These are phyloP conservation scores for Lolium multiflorum DNA, from an alignment of 176 grass and related monocot species.

Conservation along the genomic window DNA sequence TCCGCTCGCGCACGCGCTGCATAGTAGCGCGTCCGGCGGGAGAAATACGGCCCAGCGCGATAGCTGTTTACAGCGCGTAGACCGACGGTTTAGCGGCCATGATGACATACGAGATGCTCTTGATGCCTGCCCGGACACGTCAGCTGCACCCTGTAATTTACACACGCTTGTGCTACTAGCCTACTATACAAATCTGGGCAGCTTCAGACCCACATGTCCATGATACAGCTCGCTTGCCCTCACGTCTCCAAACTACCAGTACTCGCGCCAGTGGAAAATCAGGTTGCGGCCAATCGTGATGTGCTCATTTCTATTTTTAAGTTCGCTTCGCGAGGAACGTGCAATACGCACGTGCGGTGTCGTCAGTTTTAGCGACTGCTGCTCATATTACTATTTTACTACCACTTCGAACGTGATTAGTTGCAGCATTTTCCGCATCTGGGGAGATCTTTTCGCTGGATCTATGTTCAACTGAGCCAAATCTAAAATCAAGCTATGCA, in stretches of 20 bases:
- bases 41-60: too few species aligned
- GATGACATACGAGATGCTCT: too few species aligned
- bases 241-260: background rate
- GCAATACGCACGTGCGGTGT: background rate
- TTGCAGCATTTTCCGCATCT: too few species aligned
- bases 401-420: background rate
- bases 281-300: background rate
- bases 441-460: too few species aligned
- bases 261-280: background rate
- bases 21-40: too few species aligned
- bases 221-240: background rate
- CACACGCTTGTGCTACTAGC: too few species aligned
- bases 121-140: conserved; percentile 32
- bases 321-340: background rate
- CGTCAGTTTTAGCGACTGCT: background rate
- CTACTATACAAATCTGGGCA: background rate
- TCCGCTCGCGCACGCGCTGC: too few species aligned
- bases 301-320: background rate
- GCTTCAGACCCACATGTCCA: background rate
- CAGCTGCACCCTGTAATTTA: background rate
- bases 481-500: too few species aligned
- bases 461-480: too few species aligned
- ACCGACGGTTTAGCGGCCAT: too few species aligned
- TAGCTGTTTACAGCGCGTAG: too few species aligned
- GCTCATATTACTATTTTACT: background rate